These are phyloP conservation scores for Aureobasidium musti DNA, from an alignment of 2,329 filamentous ascomycete species.

Conservation along the genomic window DNA sequence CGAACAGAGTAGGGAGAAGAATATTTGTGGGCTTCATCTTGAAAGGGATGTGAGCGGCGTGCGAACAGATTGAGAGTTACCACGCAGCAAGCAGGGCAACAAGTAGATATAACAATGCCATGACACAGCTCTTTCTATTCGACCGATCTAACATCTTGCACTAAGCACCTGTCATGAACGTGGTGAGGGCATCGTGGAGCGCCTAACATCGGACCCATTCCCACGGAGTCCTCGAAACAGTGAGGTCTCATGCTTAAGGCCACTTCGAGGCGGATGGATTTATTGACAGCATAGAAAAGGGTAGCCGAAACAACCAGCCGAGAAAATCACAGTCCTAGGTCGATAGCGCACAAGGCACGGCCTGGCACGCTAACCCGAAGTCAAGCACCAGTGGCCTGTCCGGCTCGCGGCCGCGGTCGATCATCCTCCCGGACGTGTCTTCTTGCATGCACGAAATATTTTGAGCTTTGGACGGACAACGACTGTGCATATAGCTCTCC, in stretches of 20 bases:
- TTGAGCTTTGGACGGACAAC: not conserved
- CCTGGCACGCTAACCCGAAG: not conserved
- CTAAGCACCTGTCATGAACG: slow-evolving; percentile 11
- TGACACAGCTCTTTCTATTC: not conserved
- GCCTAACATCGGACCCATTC: slow-evolving; percentile 1
- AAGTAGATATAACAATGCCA: not conserved
- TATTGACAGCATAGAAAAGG: not conserved
- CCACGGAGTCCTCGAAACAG: not conserved
- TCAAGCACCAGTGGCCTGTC: slow-evolving; percentile 9
- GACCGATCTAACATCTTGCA: not conserved
- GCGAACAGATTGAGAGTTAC: not conserved
- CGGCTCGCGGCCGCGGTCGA: slow-evolving; percentile 12
- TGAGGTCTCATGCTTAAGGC: slow-evolving; percentile 1
- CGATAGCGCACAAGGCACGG: too few relatives aligned
- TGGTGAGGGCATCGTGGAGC: slow-evolving; percentile 18
- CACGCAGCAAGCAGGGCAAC: not conserved
- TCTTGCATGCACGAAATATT: not conserved
- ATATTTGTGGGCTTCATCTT: slow-evolving; percentile 6
- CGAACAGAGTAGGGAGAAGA: not conserved
- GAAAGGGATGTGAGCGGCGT: not conserved
- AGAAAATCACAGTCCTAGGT: not conserved
- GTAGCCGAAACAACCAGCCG: not conserved
- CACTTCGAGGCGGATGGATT: slow-evolving; percentile 13
- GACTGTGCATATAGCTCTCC: not conserved
- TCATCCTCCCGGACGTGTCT: slow-evolving; percentile 14